Evolutionary conservation across 2,329 filamentous ascomycete genomes (phyloP), one percentile per base, ranked within the genome.

Genomic region (Sporothrix pseudoabietina): DNA sequence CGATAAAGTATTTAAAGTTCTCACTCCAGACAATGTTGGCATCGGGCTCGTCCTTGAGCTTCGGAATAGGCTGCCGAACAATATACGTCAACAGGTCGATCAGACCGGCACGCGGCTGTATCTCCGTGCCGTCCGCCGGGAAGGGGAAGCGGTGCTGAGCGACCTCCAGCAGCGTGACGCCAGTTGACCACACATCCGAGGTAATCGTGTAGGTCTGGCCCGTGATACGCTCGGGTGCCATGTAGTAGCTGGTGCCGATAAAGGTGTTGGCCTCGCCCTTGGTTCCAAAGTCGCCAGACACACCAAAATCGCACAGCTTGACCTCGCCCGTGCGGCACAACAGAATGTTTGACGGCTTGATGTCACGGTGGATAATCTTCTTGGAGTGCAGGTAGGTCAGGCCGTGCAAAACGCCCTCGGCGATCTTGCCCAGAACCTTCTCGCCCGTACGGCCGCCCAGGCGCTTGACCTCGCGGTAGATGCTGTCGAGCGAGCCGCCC

Each of bases 181-280:
- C 96, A 8, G 97, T 91, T 57, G 94, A 98, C 96, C 96, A 99
- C 73, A 99, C 96, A 78, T 99, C 96, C 8, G 94, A 97, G 1
- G 95, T 99, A 82, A 99, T 99, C 75, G 95, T 99, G 82, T 99
- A 99, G 69, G 92, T 95, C 84, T 98, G 94, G 74, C 96, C 96
- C 1, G 96, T 98, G 81, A 99, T 99, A 71, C 96, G 92, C 82
- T 99, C 96, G 0, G 96, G 96, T 4, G 96, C 96, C 96, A 99
- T 99, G 85, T 99, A 99, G 81, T 98, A 99, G 75, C 93, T 97
- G 14, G 96, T 99, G 76, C 96, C 96, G 80, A 99, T 99, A 80
- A 99, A 99, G 0, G 96, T 99, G 81, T 98, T 98, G 76, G 96
- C 96, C 81, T 98, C 96, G 71, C 96, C 96, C 82, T 99, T 98